Base-by-base conservation (phyloP, 495 filamentous ascomycete species). In the Daldinia caldariorum region DNA sequence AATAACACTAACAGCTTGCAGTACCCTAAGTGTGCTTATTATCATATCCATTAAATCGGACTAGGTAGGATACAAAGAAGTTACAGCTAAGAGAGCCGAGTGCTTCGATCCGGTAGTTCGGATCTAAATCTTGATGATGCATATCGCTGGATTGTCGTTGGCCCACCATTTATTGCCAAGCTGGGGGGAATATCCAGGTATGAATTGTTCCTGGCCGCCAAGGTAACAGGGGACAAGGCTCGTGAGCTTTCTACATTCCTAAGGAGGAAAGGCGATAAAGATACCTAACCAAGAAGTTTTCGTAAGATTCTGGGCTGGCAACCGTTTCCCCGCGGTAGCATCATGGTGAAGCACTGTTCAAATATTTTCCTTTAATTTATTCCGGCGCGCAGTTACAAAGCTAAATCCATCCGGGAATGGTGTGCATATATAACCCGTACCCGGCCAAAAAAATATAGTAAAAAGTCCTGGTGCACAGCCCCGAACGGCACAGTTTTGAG, bases 51-150 rank as follows among this genome's bases (percentile, higher is more conserved):
- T 22, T 18, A 1, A 26, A 18, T 50, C n/a, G 47, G 47, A 26
- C 26, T 26, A 26, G 18, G 47, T 26, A 26, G 16, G 47, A 50
- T 26, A 26, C 1, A 26, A 26, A 26, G 26, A 26, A 26, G 47
- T 18, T 55, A 22, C 22, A 13, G 26, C 32, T 32, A 22, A 53
- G 18, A 41, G n/a, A 35, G 37, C 60, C 32, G 0, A 47, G 7
- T 60, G 51, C 55, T 65, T 72, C 38, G 55, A 67, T 72, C 64
- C 58, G 69, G 69, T 49, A 71, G 63, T 67, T 72, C 69, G 64
- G 59, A 67, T 53, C 59, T 8, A n/a, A 6, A 45, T 45, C 22
- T 8, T 31, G 38, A 38, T 37, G 39, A 43, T 20, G 13, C 43
- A 49, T 60, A 66, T 71, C 58, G 55, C 41, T n/a, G 32, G 10